phyloP scores from a whole-genome alignment of 75 land plant species.

The Pinus tabuliformis region DNA sequence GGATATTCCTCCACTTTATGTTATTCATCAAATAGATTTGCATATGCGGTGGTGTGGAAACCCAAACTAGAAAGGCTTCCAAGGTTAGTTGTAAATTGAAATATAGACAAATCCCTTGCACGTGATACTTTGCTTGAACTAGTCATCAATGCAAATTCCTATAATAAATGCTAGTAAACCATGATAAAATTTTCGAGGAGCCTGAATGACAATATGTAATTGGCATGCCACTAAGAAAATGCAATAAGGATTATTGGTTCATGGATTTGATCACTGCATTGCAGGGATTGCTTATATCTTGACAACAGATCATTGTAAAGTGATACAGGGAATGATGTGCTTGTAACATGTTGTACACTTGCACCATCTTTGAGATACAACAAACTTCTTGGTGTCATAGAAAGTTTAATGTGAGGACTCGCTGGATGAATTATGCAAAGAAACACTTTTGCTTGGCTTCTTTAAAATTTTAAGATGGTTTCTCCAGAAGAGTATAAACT shows the following conservation, averaged over 20 bases:
- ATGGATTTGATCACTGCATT: slow-evolving; percentile 29
- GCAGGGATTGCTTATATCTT: slow-evolving; percentile 24
- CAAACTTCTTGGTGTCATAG: slow-evolving; percentile 79
- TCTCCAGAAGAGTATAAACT: slow-evolving; percentile 57
- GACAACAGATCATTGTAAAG: slow-evolving; percentile 51
- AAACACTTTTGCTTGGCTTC: slow-evolving; percentile 60
- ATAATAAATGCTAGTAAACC: too few relatives aligned
- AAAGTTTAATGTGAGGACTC: slow-evolving; percentile 42
- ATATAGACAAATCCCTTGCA: too few relatives aligned
- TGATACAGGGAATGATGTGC: slow-evolving; percentile 49
- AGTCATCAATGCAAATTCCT: too few relatives aligned
- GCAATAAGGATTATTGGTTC: slow-evolving; percentile 16
- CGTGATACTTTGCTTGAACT: too few relatives aligned
- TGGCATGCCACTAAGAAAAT: slow-evolving; percentile 53
- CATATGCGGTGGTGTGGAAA: too few relatives aligned
- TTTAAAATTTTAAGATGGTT: slow-evolving; percentile 23
- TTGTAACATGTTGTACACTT: slow-evolving; percentile 78
- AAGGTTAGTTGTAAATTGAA: too few relatives aligned
- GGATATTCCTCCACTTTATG: too few relatives aligned
- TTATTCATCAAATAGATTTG: too few relatives aligned
- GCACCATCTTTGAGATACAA: slow-evolving; percentile 81
- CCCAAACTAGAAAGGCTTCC: too few relatives aligned
- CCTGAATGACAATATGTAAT: too few relatives aligned
- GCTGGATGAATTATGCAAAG: too few relatives aligned
- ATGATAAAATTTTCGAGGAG: too few relatives aligned